Conservation (phyloP, 352 stramenopile species). For the Saprolegnia parasitica region DNA sequence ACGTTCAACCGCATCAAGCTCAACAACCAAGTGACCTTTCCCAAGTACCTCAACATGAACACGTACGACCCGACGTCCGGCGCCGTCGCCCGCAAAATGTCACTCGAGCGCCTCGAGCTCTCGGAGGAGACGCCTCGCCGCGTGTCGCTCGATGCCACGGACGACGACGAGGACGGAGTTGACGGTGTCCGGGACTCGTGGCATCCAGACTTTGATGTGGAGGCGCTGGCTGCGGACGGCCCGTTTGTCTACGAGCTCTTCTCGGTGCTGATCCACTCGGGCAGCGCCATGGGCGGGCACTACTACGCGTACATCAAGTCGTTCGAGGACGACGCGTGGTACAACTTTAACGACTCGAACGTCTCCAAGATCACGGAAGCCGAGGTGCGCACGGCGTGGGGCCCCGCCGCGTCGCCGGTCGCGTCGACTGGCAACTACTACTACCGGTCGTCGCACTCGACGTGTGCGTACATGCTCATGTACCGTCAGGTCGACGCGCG, state of each 20-base stretch:
- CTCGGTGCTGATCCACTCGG: slow-evolving; percentile 89
- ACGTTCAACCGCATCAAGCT: slow-evolving; percentile 86
- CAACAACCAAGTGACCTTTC: slow-evolving; percentile 83
- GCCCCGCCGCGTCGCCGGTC: slow-evolving; percentile 41
- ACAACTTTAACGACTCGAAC: slow-evolving; percentile 85
- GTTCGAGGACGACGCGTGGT: slow-evolving; percentile 75
- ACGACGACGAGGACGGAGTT: slow-evolving; percentile 25
- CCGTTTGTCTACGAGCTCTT: slow-evolving; percentile 89
- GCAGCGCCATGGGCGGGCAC: slow-evolving; percentile 87
- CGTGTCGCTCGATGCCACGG: slow-evolving; percentile 20
- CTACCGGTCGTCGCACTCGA: slow-evolving; percentile 51
- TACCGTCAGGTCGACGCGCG: slow-evolving; percentile 70
- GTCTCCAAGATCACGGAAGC: slow-evolving; percentile 72
- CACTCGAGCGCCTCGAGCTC: slow-evolving; percentile 72
- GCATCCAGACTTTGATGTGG: slow-evolving; percentile 57
- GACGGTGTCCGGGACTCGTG: slow-evolving; percentile 52
- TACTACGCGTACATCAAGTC: slow-evolving; percentile 94
- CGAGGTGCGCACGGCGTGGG: slow-evolving; percentile 72
- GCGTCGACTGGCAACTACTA: slow-evolving; percentile 33
- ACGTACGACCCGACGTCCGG: slow-evolving; percentile 44
- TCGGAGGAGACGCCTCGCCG: slow-evolving; percentile 34
- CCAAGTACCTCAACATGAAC: slow-evolving; percentile 88
- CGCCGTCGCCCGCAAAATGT: slow-evolving; percentile 77
- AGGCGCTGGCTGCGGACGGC: slow-evolving; percentile 55
- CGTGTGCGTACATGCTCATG: slow-evolving; percentile 89